Percentiles rank a stretch among this genome's conserved stretches.
Evolutionary conservation across 345 rosid genomes (phyloP).

Genomic region (Euphorbia tirucalli): DNA sequence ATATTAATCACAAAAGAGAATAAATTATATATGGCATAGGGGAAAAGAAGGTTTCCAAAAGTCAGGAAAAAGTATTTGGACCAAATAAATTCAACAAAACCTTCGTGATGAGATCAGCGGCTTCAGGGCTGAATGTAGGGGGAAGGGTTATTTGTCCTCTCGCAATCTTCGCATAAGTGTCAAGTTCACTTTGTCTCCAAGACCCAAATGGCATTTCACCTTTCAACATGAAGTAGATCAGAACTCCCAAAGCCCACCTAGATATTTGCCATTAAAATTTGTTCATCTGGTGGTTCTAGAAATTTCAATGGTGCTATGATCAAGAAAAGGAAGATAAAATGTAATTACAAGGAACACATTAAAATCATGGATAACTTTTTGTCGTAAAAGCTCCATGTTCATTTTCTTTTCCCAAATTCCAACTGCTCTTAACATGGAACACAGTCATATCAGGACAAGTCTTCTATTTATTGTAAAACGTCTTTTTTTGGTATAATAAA

Average conservation of each 20-base stretch:
- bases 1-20: slow-evolving; percentile 3
- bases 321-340: neutral
- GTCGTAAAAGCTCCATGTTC: neutral
- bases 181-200: slow-evolving; percentile 81
- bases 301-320: neutral
- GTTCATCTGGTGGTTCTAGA: neutral
- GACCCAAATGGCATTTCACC: slow-evolving; percentile 88
- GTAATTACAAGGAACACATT: neutral
- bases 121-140: slow-evolving; percentile 52
- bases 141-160: slow-evolving; percentile 70
- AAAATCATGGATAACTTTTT: neutral
- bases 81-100: slow-evolving; percentile 28
- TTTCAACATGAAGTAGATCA: slow-evolving; percentile 71
- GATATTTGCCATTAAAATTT: slow-evolving; percentile 5
- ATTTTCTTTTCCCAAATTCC: neutral
- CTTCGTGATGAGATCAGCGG: slow-evolving; percentile 73
- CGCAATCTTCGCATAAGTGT: slow-evolving; percentile 67
- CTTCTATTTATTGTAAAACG: too few species aligned
- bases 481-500: too few species aligned
- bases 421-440: neutral
- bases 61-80: neutral
- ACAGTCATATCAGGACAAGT: too few species aligned
- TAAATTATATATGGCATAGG: neutral
- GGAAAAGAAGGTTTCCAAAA: neutral
- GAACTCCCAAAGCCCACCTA: slow-evolving; percentile 94